These are phyloP conservation scores for Gamsiella multidivaricata DNA, from an alignment of 192 early-diverging fungal species.

Conservation along the genomic window DNA sequence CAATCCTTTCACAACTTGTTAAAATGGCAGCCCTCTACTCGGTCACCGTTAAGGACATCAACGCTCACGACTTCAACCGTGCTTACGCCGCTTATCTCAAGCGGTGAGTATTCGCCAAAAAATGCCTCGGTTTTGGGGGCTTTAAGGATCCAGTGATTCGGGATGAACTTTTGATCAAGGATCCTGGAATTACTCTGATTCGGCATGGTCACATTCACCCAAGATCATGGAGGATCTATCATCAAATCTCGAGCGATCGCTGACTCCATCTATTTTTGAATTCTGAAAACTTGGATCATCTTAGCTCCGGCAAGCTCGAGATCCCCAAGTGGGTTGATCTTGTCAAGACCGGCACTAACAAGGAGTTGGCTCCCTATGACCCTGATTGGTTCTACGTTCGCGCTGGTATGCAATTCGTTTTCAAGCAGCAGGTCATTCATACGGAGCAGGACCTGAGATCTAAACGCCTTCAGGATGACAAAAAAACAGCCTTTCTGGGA, in stretches of 20 bases:
- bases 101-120: constrained; percentile 61
- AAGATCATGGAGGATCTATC: not conserved
- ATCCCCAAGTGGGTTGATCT: constrained; percentile 99
- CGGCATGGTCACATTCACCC: not conserved
- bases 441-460: not conserved
- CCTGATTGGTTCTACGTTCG: constrained; percentile 99
- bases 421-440: not conserved
- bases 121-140: not conserved
- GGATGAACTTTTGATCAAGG: constrained; percentile 10
- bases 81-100: constrained; percentile 99
- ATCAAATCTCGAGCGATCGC: not conserved
- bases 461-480: no score
- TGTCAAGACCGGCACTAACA: constrained; percentile 97
- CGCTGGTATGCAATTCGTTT: constrained; percentile 69
- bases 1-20: constrained; percentile 48
- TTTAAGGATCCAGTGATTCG: not conserved
- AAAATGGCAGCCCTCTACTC: constrained; percentile 57
- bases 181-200: not conserved
- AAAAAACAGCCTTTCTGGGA: not conserved
- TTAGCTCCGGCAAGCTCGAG: constrained; percentile 92
- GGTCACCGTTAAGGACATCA: constrained; percentile 98
- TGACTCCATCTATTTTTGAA: constrained; percentile 8
- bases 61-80: constrained; percentile 94
- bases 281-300: not conserved
- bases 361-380: constrained; percentile 98